Percentiles rank a stretch among this genome's conserved stretches.
These are phyloP conservation scores for Erodium chrysanthum DNA, from an alignment of 441 rosid genomes.

Conservation along the genomic window DNA sequence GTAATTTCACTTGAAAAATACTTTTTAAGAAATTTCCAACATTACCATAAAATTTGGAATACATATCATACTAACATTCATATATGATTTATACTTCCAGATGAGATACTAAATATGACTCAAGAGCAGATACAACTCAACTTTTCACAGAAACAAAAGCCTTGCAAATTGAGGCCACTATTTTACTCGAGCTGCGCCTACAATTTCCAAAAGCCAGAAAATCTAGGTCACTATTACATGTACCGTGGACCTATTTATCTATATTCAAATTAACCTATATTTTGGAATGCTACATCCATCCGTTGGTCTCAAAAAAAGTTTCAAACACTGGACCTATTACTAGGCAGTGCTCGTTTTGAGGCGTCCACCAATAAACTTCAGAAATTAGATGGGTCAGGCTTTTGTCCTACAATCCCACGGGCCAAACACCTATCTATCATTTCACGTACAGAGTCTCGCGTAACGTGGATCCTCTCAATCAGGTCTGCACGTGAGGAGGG, in stretches of 20 bases:
- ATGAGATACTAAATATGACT: neutral
- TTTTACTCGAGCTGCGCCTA: neutral
- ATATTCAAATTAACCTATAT: neutral
- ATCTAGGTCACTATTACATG: neutral
- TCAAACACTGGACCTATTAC: too few relatives aligned
- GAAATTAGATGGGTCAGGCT: too few relatives aligned
- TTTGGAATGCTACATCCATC: too few relatives aligned
- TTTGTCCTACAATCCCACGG: too few relatives aligned
- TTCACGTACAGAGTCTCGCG: too few relatives aligned
- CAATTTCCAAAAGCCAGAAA: neutral
- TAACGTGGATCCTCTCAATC: too few relatives aligned
- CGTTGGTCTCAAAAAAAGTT: too few relatives aligned
- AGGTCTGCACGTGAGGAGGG: too few relatives aligned
- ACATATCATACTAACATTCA: neutral
- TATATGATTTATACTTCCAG: neutral
- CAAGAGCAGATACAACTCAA: neutral
- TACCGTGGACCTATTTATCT: neutral
- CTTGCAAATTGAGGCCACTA: neutral
- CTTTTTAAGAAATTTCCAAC: neutral
- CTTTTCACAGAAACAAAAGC: slow-evolving; percentile 3
- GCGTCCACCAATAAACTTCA: too few relatives aligned
- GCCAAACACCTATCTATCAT: too few relatives aligned
- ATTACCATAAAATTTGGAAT: neutral
- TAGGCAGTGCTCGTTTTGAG: too few relatives aligned
- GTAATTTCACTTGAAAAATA: slow-evolving; percentile 3